phyloP scores from a whole-genome alignment of 2,329 filamentous ascomycete species.

The Aschersonia sp. region DNA sequence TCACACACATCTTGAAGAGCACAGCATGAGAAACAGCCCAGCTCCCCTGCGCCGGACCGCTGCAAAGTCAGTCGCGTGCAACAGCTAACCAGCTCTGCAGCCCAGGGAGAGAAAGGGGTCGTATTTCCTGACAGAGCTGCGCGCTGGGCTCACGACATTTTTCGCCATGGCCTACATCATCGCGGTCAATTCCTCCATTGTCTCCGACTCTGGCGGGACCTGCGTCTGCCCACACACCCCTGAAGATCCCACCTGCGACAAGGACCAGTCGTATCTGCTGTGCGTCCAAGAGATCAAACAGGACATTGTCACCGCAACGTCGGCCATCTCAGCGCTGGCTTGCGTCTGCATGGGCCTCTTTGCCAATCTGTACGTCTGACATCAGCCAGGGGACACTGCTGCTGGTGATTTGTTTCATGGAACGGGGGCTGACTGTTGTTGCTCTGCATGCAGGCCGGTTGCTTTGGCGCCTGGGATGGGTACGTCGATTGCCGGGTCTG shows the following conservation, averaged over 20 bases:
- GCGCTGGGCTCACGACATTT: slow-evolving; percentile 70
- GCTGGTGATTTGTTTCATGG: slow-evolving; percentile 1
- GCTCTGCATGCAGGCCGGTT: slow-evolving; percentile 13
- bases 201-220: slow-evolving; percentile 55
- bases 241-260: slow-evolving; percentile 36
- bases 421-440: neutral
- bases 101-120: slow-evolving; percentile 58
- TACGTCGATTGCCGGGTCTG: slow-evolving; percentile 7
- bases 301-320: slow-evolving; percentile 72
- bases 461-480: slow-evolving; percentile 29
- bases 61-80: neutral
- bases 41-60: neutral
- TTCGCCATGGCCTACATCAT: slow-evolving; percentile 47
- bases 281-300: slow-evolving; percentile 53
- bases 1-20: neutral
- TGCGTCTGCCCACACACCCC: slow-evolving; percentile 50
- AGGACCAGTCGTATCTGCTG: slow-evolving; percentile 44
- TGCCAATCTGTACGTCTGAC: slow-evolving; percentile 48
- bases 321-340: slow-evolving; percentile 64
- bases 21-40: neutral
- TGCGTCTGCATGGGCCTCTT: slow-evolving; percentile 76
- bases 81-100: slow-evolving; percentile 21
- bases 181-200: slow-evolving; percentile 36
- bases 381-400: neutral
- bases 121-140: slow-evolving; percentile 69